Base-by-base conservation (phyloP, 768 basidiomycete species). In the Pleurotus citrinopileatus region DNA sequence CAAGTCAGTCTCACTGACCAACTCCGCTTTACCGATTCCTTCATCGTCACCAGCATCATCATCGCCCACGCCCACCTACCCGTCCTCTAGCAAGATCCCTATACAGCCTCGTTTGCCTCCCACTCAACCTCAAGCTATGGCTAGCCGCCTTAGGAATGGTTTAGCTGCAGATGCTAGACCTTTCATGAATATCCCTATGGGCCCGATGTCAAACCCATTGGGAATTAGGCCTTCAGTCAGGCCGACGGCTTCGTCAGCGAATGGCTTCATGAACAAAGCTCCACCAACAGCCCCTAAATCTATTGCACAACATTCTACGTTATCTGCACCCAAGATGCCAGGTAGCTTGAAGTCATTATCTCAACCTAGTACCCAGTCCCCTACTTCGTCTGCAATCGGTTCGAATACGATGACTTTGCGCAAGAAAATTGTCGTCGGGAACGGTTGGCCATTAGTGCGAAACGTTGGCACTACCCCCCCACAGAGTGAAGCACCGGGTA, bases 181-280 rank as follows among this genome's bases (percentile, higher is more conserved):
- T 2, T 52, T 77, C 20, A 72, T 70, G 1, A 72, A 70, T 55
- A 72, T 77, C 28, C 60, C 73, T n/a, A 59, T 67, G 5, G 75
- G 74, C 9, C 71, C 79, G 7, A 62, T 72, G 22, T 74, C 70
- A 0, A 86, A 86, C 61, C 82, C 83, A 20, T 64, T 85, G 36
- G 73, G 71, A 43, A 84, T 86, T 51, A 71, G 74, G 22, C 80
- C 84, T 12, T 79, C 82, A 12, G 62, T 57, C 13, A 52, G 29
- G 48, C 50, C 55, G 25, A 17, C 53, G 34, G 20, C 44, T 19
- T 20, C 36, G 26, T n/a, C 25, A 20, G 13, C 25, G 44, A 22
- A 42, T 25, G 27, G 55, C 4, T n/a, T 12, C 12, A 22, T 37
- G n/a, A 37, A 56, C n/a, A 68, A 64, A 36, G 50, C 62, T 7